Evolutionary conservation across 495 filamentous ascomycete species (phyloP).

Genomic region (Pyrenula massariospora): DNA sequence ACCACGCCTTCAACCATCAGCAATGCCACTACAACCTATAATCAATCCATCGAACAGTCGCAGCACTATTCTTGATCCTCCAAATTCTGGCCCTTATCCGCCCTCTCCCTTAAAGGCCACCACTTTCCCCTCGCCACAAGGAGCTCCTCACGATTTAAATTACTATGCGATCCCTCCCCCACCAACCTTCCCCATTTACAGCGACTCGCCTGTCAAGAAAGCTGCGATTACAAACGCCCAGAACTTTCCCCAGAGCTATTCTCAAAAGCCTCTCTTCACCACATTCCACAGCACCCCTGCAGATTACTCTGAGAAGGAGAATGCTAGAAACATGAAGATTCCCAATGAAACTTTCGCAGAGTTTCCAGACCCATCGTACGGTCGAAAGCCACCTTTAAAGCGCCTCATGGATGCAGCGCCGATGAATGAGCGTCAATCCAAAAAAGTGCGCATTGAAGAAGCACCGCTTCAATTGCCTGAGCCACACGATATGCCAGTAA

Average conservation of each 20-base stretch:
- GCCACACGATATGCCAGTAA: constrained; percentile 62
- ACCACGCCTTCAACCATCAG: constrained; percentile 33
- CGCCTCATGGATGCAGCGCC: constrained; percentile 64
- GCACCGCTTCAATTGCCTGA: constrained; percentile 45
- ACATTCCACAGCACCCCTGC: constrained; percentile 43
- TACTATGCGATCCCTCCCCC: constrained; percentile 65
- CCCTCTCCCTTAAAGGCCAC: constrained; percentile 47
- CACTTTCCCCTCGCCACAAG: constrained; percentile 24
- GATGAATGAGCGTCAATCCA: constrained; percentile 56
- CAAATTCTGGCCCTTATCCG: constrained; percentile 32
- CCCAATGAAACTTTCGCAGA: constrained; percentile 38
- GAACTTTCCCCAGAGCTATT: constrained; percentile 23
- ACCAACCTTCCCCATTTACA: constrained; percentile 46
- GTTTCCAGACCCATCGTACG: constrained; percentile 44
- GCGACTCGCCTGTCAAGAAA: constrained; percentile 82
- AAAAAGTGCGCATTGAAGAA: constrained; percentile 47
- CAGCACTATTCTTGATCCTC: constrained; percentile 45
- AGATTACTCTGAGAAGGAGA: constrained; percentile 49
- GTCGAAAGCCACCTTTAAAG: constrained; percentile 50
- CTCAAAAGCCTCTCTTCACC: constrained; percentile 53
- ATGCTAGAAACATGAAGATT: constrained; percentile 36
- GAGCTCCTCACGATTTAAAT: constrained; percentile 23
- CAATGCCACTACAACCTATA: constrained; percentile 35
- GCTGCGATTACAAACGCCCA: constrained; percentile 32
- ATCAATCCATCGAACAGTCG: constrained; percentile 28